phyloP scores from a whole-genome alignment of 2,329 filamentous ascomycete genomes.

The Arthrobotrys entomopaga region DNA sequence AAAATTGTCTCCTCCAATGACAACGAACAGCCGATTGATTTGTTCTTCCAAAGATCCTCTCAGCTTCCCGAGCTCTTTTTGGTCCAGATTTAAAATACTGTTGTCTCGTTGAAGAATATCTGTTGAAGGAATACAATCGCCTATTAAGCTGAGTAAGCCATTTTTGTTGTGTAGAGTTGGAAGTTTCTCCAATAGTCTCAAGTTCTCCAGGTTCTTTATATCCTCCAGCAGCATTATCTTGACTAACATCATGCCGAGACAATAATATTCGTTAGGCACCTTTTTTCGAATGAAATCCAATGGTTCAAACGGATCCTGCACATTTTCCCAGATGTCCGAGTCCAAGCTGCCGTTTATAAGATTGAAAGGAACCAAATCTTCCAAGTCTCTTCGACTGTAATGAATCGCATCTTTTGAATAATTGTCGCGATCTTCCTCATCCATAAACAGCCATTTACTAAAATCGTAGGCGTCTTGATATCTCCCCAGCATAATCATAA shows the following conservation, averaged over 20 bases:
- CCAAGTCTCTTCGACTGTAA: constrained; percentile 29
- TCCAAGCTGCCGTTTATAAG: constrained; percentile 31
- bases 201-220: constrained; percentile 34
- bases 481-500: constrained; percentile 33
- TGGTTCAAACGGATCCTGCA: constrained; percentile 31
- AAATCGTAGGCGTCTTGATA: constrained; percentile 41
- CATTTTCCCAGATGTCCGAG: constrained; percentile 29
- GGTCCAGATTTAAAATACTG: constrained; percentile 12
- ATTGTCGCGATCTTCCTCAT: constrained; percentile 30
- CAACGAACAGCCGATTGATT: constrained; percentile 26
- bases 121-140: constrained; percentile 24
- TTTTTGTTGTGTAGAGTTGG: constrained; percentile 22
- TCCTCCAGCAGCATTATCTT: constrained; percentile 38
- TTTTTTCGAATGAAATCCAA: constrained; percentile 38
- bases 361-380: constrained; percentile 31
- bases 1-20: constrained; percentile 36
- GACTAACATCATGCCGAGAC: constrained; percentile 30
- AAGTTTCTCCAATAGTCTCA: constrained; percentile 11
- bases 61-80: constrained; percentile 31
- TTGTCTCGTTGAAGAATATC: constrained; percentile 24
- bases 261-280: constrained; percentile 36
- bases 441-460: constrained; percentile 42
- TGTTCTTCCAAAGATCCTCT: constrained; percentile 27
- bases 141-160: constrained; percentile 25
- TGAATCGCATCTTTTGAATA: constrained; percentile 32